These are phyloP conservation scores for Pachysolen tannophilus DNA, from an alignment of 805 yeast genomes.

Conservation along the genomic window DNA sequence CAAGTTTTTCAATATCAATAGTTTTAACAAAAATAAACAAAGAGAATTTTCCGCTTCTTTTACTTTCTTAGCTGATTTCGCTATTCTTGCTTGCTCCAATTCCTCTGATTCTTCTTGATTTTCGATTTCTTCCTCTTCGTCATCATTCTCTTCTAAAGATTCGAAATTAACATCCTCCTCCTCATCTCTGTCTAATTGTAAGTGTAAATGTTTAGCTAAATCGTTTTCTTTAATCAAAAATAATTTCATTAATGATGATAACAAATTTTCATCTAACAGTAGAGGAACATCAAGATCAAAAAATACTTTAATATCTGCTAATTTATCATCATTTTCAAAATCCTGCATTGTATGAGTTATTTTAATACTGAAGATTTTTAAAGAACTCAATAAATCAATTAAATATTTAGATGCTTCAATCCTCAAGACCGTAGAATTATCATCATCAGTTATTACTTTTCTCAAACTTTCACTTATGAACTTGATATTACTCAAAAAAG, in stretches of 20 bases:
- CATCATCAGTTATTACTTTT: not conserved
- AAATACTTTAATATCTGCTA: conserved; percentile 26
- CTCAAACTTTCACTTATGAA: not conserved
- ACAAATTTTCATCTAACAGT: conserved; percentile 21
- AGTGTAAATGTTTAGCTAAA: conserved; percentile 26
- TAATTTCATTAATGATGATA: conserved; percentile 27
- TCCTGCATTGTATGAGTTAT: conserved; percentile 14
- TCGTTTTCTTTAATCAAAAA: conserved; percentile 43
- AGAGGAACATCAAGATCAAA: conserved; percentile 21
- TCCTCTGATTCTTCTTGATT: no score
- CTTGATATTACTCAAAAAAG: not conserved
- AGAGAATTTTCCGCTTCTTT: conserved; percentile 13
- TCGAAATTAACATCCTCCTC: conserved; percentile 32
- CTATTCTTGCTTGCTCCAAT: no score
- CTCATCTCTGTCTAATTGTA: conserved; percentile 41
- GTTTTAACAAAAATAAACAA: conserved; percentile 17
- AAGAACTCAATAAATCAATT: conserved; percentile 25
- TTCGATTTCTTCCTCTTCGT: conserved; percentile 4
- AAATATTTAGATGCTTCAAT: conserved; percentile 2
- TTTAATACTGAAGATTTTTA: conserved; percentile 27
- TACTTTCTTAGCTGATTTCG: not conserved
- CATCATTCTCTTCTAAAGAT: conserved; percentile 10
- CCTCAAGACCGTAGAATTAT: conserved; percentile 3
- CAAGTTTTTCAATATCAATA: conserved; percentile 14
- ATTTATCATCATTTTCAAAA: conserved; percentile 17